Conservation (phyloP, 768 basidiomycete species). For the Gyrodon lividus region DNA sequence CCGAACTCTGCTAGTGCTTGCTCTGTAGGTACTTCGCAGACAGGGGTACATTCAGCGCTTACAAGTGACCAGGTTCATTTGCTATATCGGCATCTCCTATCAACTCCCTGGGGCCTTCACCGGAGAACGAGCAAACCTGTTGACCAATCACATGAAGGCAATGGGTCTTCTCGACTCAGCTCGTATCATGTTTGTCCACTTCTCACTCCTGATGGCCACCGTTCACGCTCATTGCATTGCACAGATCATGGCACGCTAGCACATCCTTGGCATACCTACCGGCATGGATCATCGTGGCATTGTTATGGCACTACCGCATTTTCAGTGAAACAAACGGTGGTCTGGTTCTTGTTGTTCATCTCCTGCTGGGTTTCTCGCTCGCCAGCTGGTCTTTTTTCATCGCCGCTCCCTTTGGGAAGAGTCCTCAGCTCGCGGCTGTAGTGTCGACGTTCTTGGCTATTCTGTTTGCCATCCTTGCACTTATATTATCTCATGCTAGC, state of each 20-base stretch:
- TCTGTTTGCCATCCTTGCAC: constrained; percentile 63
- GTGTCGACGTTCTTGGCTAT: constrained; percentile 64
- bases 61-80: constrained; percentile 50
- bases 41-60: background rate
- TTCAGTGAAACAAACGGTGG: constrained; percentile 59
- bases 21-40: constrained; percentile 46
- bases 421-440: constrained; percentile 69
- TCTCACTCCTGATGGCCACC: background rate
- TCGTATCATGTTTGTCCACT: constrained; percentile 48
- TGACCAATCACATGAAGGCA: constrained; percentile 74
- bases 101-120: constrained; percentile 73
- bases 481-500: constrained; percentile 45
- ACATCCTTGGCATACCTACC: constrained; percentile 69
- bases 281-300: constrained; percentile 67
- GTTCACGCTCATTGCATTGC: background rate
- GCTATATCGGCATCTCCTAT: constrained; percentile 72
- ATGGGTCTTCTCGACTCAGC: constrained; percentile 79
- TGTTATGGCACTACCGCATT: constrained; percentile 67
- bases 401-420: constrained; percentile 68
- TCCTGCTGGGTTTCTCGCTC: constrained; percentile 65
- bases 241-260: constrained; percentile 63
- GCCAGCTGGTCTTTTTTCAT: constrained; percentile 74
- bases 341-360: constrained; percentile 60
- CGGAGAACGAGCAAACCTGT: constrained; percentile 58
- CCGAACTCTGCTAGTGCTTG: constrained; percentile 60